These are phyloP conservation scores for Candida taoyuanica DNA, from an alignment of 805 yeast genomes.

Conservation along the genomic window DNA sequence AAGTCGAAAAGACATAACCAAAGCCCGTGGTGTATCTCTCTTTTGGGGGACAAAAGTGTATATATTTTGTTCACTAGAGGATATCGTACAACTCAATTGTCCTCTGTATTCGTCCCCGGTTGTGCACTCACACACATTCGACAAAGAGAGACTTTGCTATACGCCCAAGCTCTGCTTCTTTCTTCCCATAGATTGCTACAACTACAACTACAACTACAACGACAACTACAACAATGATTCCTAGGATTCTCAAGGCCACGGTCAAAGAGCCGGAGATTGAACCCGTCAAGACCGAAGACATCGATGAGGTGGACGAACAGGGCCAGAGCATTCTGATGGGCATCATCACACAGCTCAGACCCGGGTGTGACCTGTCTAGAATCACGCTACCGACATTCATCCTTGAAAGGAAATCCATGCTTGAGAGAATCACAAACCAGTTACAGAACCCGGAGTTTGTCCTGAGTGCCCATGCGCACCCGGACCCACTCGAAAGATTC, in stretches of 20 bases:
- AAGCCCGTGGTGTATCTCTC: no score
- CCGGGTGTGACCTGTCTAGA: slow-evolving; percentile 84
- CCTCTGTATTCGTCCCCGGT: no score
- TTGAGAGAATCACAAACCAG: slow-evolving; percentile 90
- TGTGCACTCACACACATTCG: no score
- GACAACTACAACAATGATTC: slow-evolving; percentile 1
- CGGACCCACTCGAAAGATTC: slow-evolving; percentile 65
- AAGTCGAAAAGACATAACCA: no score
- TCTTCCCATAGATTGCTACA: no score
- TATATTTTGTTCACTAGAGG: no score
- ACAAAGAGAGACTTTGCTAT: no score
- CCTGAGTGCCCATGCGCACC: slow-evolving; percentile 57
- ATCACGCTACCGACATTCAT: slow-evolving; percentile 95
- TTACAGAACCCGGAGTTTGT: slow-evolving; percentile 75
- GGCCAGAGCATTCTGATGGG: slow-evolving; percentile 84
- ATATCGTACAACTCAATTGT: no score
- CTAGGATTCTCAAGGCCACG: slow-evolving; percentile 8
- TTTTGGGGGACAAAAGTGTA: no score
- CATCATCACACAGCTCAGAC: slow-evolving; percentile 85
- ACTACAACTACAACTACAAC: background rate
- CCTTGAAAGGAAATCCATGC: slow-evolving; percentile 90
- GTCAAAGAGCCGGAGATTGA: background rate
- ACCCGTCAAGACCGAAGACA: slow-evolving; percentile 52
- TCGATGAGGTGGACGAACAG: slow-evolving; percentile 89
- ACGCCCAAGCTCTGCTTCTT: no score